A percentile compares a stretch with the other conserved stretches of the same genome.
Evolutionary conservation across 78 protist species (phyloP).

Genomic region (Dictyostelium discoideum): dicty_2.7 NC_007090.3:5190001-5190500

Average conservation of each 20-base stretch:
- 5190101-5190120: background rate
- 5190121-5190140: background rate
- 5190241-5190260: background rate
- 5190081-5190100: background rate
- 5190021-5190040: background rate
- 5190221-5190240: background rate
- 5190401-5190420: constrained; percentile 44
- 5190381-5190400: constrained; percentile 18
- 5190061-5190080: background rate
- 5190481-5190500: too few relatives aligned
- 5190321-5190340: background rate
- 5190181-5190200: background rate
- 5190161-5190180: background rate
- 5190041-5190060: background rate
- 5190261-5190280: background rate
- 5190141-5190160: background rate
- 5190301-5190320: background rate
- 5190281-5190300: background rate
- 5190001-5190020: background rate
- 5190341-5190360: background rate
- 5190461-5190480: too few relatives aligned
- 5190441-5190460: background rate
- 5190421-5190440: background rate
- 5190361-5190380: constrained; percentile 27
- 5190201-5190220: background rate